Base-by-base conservation (phyloP, 345 rosid species). In the Anastatica hierochuntica region DNA sequence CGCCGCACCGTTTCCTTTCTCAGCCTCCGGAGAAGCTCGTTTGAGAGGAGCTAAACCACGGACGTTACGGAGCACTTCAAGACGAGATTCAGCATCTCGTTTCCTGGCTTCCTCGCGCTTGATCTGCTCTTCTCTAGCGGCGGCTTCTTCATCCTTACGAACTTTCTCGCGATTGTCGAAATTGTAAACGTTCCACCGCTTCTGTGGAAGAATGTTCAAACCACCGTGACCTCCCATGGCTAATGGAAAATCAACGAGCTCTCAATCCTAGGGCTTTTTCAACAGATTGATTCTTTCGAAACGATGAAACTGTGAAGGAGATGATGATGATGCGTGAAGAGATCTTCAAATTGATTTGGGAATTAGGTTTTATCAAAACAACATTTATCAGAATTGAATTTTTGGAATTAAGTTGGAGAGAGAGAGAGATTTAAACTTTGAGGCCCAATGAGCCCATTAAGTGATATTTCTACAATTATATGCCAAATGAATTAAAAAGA, bases 201-300 rank as follows among this genome's bases (percentile, higher is more conserved):
- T 92, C 66, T 88, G 95, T 4, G 98, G 98, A 10, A 88, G 89
- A 44, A 88, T 92, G 50, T 92, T 92, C 37, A 92, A 73, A 49
- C 95, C 96, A 10, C 96, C 95, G 69, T 90, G 96, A 5, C 98
- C 96, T 50, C 98, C 98, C 98, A 88, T 90, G 33, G 42, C 35
- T 14, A 0, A 41, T 14, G 8, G 7, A 3, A 21, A 12, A 1
- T 8, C 33, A 29, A 29, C 2, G 24, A 21, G 5, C 24, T n/a
- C n/a, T n/a, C 2, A 5, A 21, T 21, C 24, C 6, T 29, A 29
- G 33, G 33, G 27, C 27, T 23, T 23, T 23, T 23, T 23, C 27
- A 6, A 29, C 33, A 29, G 10, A 8, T 6, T 23, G 31, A 27
- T 27, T 27, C 27, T 23, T 6, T 23, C 27, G n/a, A n/a, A n/a